A percentile compares a stretch with the other conserved stretches of the same genome.
phyloP scores from a whole-genome alignment of 2,329 filamentous ascomycete species.

The Seiridium cupressi region DNA sequence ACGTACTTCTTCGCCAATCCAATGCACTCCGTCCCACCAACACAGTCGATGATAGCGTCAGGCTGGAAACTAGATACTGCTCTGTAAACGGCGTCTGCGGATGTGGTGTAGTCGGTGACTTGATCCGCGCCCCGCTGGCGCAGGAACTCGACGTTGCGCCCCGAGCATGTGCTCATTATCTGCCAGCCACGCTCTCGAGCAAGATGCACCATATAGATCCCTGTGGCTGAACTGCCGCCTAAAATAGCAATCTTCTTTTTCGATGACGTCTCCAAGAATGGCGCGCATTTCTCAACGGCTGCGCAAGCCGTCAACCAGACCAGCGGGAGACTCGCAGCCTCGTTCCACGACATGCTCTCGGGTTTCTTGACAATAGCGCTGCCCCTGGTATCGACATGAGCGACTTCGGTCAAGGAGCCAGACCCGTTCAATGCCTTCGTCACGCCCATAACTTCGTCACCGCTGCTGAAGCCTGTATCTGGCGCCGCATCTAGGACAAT shows the following conservation, averaged over 20 bases:
- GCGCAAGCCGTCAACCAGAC: conserved; percentile 17
- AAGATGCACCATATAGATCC: conserved; percentile 15
- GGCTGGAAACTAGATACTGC: conserved; percentile 10
- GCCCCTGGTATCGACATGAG: conserved; percentile 8
- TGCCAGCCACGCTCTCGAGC: conserved; percentile 17
- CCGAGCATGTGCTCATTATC: conserved; percentile 16
- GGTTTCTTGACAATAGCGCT: conserved; percentile 15
- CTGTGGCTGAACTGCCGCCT: conserved; percentile 16
- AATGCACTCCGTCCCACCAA: conserved; percentile 14
- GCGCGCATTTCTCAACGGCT: conserved; percentile 10
- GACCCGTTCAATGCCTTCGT: conserved; percentile 7
- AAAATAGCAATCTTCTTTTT: conserved; percentile 12
- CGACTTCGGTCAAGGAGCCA: conserved; percentile 11
- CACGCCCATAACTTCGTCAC: conserved; percentile 15
- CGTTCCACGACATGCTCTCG: conserved; percentile 10
- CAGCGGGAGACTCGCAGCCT: conserved; percentile 15
- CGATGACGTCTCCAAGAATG: not conserved
- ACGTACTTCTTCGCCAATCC: conserved; percentile 15
- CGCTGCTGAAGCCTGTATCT: conserved; percentile 8
- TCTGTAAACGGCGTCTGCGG: conserved; percentile 3
- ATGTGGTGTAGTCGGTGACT: conserved; percentile 16
- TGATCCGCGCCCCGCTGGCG: conserved; percentile 14
- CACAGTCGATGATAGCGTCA: conserved; percentile 14
- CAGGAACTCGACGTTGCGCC: conserved; percentile 16
- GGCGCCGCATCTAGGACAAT: conserved; percentile 13